Conservation (phyloP, 2,329 filamentous ascomycete species). For the Penicillium sumatraense region DNA sequence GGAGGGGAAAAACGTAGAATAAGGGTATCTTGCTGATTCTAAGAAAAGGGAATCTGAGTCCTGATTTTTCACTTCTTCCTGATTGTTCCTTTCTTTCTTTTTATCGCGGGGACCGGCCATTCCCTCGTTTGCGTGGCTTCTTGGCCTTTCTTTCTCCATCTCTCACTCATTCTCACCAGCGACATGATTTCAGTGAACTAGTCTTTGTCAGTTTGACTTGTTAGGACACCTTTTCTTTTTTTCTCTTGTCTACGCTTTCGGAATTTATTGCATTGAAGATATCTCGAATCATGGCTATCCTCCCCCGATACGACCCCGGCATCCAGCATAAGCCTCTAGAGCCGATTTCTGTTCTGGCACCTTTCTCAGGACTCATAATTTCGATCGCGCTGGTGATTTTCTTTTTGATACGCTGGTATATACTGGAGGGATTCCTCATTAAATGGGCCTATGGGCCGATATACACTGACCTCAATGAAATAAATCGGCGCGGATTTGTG, state of each 20-base stretch:
- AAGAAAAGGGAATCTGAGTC: too few relatives aligned
- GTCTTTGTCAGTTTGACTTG: too few relatives aligned
- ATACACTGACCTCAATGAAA: slow-evolving; percentile 43
- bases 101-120: too few relatives aligned
- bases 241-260: too few relatives aligned
- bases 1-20: too few relatives aligned
- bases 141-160: too few relatives aligned
- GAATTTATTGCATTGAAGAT: background rate
- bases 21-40: too few relatives aligned
- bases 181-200: too few relatives aligned
- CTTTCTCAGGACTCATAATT: slow-evolving; percentile 33
- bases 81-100: too few relatives aligned
- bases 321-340: slow-evolving; percentile 10
- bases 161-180: too few relatives aligned
- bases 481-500: slow-evolving; percentile 47
- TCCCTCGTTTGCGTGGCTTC: too few relatives aligned
- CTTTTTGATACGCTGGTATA: slow-evolving; percentile 49
- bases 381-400: slow-evolving; percentile 32
- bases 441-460: slow-evolving; percentile 37
- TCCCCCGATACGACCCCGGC: background rate
- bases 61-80: too few relatives aligned
- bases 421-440: slow-evolving; percentile 48
- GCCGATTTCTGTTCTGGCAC: slow-evolving; percentile 28
- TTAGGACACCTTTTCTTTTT: background rate
- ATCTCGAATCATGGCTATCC: background rate